A percentile compares a stretch with the other conserved stretches of the same genome.
These are phyloP conservation scores for Ceriops decandra DNA, from an alignment of 345 rosid species.

Conservation along the genomic window DNA sequence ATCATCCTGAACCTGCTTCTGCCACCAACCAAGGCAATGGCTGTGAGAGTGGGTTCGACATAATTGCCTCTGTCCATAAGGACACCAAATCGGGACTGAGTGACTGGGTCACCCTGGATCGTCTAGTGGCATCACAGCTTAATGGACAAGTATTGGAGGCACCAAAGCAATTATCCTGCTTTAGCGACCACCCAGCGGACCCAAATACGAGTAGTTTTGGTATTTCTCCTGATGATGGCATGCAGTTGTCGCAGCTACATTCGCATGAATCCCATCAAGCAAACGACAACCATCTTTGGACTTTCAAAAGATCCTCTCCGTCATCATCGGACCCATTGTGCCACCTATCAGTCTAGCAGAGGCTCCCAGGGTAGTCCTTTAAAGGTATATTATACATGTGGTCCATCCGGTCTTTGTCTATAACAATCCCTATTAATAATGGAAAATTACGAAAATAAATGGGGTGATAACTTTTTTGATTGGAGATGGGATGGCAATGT, in stretches of 20 bases:
- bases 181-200: slow-evolving; percentile 24
- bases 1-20: slow-evolving; percentile 20
- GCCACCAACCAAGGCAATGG: slow-evolving; percentile 26
- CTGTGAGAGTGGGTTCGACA: not conserved
- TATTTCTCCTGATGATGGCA: slow-evolving; percentile 35
- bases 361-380: not conserved
- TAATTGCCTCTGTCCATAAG: not conserved
- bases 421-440: not conserved
- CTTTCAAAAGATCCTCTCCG: slow-evolving; percentile 52
- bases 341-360: slow-evolving; percentile 63
- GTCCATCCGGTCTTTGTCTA: not conserved
- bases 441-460: slow-evolving; percentile 13
- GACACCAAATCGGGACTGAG: slow-evolving; percentile 27
- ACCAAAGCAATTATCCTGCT: slow-evolving; percentile 41
- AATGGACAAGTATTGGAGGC: slow-evolving; percentile 51
- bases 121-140: slow-evolving; percentile 91
- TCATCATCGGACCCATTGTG: slow-evolving; percentile 43
- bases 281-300: slow-evolving; percentile 58
- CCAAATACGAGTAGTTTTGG: slow-evolving; percentile 32
- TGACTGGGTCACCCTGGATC: slow-evolving; percentile 80
- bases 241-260: slow-evolving; percentile 36
- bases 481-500: slow-evolving; percentile 15
- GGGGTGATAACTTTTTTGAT: not conserved
- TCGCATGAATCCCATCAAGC: slow-evolving; percentile 34
- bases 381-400: not conserved